Evolutionary conservation across 768 basidiomycete genomes (phyloP), one percentile per base, ranked within the genome.

Genomic region (Dioszegia hungarica): DNA sequence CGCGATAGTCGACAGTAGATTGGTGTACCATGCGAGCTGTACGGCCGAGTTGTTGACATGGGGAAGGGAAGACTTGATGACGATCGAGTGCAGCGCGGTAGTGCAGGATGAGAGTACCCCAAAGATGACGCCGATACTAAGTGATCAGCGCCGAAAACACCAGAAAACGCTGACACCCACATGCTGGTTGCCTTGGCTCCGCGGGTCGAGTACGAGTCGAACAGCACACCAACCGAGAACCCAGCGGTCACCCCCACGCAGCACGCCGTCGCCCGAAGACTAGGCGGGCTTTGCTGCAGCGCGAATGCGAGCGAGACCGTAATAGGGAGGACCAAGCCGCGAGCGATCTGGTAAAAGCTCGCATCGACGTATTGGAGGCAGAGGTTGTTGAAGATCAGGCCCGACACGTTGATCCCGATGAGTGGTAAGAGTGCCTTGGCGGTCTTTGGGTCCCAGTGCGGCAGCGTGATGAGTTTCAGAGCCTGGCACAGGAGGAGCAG

Each of bases 291-390:
- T 27, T 61, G 59, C 28, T 46, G 38, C 22, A 46, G 36, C 11
- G 49, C 50, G 10, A 61, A 31, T 9, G 59, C 46, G n/a, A 51
- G 33, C 11, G 20, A 54, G 15, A 61, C 54, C 10, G 59, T 61
- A 15, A 61, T 51, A 10, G 59, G 59, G 22, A 61, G 33, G 1
- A 61, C 48, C 6, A 61, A 39, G 14, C 59, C 59, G 2, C 59
- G 36, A n/a, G 59, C 59, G 41, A 61, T 52, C 37, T 61, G 54
- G 75, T 88, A 89, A 74, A 86, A 89, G 0, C 85, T 84, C 4
- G 87, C 86, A 54, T 89, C 87, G 19, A 89, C 87, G 54, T 83
- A 85, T 28, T 86, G 81, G 51, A 89, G 78, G 67, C 88, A 89
- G 2, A 89, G 80, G 0, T 85, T 87, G 62, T 88, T 88, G 79